Conservation (phyloP, 129 eudicot species). For the Flaveria brownii region DNA sequence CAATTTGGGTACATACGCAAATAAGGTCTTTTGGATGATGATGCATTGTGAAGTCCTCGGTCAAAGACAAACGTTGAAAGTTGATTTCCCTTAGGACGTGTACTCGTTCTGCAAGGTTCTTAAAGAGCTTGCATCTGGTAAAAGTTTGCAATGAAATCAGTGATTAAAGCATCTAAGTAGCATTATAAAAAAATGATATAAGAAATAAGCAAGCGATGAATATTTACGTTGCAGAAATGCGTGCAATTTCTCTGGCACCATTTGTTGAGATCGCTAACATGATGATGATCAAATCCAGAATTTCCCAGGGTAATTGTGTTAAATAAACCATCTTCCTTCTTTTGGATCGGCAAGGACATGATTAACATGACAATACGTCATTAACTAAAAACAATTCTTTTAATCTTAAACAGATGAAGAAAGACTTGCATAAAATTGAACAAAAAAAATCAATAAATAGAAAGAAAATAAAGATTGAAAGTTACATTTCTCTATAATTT, state of each 20-base stretch:
- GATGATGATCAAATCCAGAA: slow-evolving; percentile 20
- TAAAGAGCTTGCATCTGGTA: slow-evolving; percentile 24
- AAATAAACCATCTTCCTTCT: slow-evolving; percentile 18
- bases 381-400: slow-evolving; percentile 4
- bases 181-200: not conserved
- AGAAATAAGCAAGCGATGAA: not conserved
- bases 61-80: slow-evolving; percentile 15
- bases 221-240: slow-evolving; percentile 20
- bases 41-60: not conserved
- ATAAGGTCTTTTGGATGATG: slow-evolving; percentile 25
- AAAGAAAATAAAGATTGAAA: not conserved
- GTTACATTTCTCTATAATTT: slow-evolving; percentile 10
- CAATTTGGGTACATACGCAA: slow-evolving; percentile 26
- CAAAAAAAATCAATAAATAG: not conserved
- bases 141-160: slow-evolving; percentile 20
- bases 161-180: slow-evolving; percentile 12
- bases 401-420: slow-evolving; percentile 16
- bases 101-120: not conserved
- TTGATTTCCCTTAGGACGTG: not conserved
- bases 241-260: slow-evolving; percentile 22
- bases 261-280: slow-evolving; percentile 10
- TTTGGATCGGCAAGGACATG: slow-evolving; percentile 2
- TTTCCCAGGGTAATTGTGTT: slow-evolving; percentile 9
- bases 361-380: slow-evolving; percentile 13
- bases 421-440: slow-evolving; percentile 9